These are phyloP conservation scores for Candida krabiensis DNA, from an alignment of 805 yeast species.

Conservation along the genomic window DNA sequence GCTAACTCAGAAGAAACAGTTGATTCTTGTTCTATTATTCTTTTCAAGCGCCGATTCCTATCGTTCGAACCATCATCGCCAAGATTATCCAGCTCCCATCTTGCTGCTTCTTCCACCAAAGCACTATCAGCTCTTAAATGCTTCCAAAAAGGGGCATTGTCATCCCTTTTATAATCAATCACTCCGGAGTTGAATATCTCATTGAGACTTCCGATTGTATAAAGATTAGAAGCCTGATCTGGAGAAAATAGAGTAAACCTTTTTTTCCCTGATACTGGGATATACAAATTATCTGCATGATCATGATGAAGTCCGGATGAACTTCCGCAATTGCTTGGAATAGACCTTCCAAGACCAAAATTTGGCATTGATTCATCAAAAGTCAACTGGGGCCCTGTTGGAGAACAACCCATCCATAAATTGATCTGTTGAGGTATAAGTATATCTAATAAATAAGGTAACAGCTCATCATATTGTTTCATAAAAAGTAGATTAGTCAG, in stretches of 20 bases:
- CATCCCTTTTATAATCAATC: conserved; percentile 58
- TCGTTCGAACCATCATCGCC: conserved; percentile 18
- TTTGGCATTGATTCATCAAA: conserved; percentile 22
- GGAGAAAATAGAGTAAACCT: conserved; percentile 71
- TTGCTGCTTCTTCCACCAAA: conserved; percentile 46
- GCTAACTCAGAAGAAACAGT: conserved; percentile 15
- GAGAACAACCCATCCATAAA: conserved; percentile 63
- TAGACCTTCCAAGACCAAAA: conserved; percentile 50
- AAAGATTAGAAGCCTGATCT: conserved; percentile 53
- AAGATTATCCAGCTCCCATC: conserved; percentile 37
- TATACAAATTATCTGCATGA: conserved; percentile 74
- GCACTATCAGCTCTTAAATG: conserved; percentile 64
- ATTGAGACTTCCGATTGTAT: conserved; percentile 64
- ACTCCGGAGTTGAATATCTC: conserved; percentile 59
- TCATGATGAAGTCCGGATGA: conserved; percentile 81
- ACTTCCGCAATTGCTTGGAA: conserved; percentile 50
- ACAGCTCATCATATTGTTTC: conserved; percentile 36
- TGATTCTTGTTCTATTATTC: conserved; percentile 31
- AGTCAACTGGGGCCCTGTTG: conserved; percentile 4
- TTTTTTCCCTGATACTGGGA: conserved; percentile 59
- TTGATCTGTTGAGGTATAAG: conserved; percentile 71
- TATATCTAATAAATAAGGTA: conserved; percentile 40
- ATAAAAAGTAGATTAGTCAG: conserved; percentile 42
- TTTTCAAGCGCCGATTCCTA: conserved; percentile 24
- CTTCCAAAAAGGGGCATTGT: conserved; percentile 62